Base-by-base conservation (phyloP, 2,329 filamentous ascomycete genomes). In the Penicillium occitanis region DNA sequence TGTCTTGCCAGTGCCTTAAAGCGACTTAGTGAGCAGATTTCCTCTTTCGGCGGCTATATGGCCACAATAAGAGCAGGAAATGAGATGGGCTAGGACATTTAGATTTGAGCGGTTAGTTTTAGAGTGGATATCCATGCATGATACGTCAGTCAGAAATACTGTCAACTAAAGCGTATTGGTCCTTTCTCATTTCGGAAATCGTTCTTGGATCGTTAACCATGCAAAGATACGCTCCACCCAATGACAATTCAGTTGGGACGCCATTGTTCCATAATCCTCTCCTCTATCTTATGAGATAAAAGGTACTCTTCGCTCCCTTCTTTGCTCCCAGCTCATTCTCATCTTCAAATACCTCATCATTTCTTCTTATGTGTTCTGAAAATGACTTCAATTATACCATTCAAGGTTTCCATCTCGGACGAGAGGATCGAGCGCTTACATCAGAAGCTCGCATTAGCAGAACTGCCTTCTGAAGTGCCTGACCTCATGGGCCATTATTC, bases 361-460 rank as follows among this genome's bases (percentile, higher is more conserved):
- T 7, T 50, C 22, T 50, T 28, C 46, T 13, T 7, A 6, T 5
- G 3, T 25, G 11, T 28, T 50, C n/a, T 14, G 19, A 48, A 14
- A 14, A 50, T 50, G 46, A 25, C 46, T 14, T 50, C 46, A 25
- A 50, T 50, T 4, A 50, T 13, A 11, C 11, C 59, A 11, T 64
- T 64, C 55, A 60, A 51, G 30, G 30, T 64, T 14, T 59, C 55
- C 44, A 17, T 64, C 42, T 57, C 55, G 10, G 53, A 51, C 11
- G 42, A 50, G 19, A 64, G 50, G 33, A n/a, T 64, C 25, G 19
- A 64, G 42, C 55, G 63, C 19, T 28, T 64, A 8, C 55, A 60
- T 17, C 63, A 64, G 50, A 64, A 64, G 40, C 55, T 64, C 30
- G 42, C 63, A 46, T 57, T 64, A 51, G 40, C 63, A 48, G 63